Evolutionary conservation across 2,329 filamentous ascomycete species (phyloP).

Genomic region (Ophiosphaerella narmari): DNA sequence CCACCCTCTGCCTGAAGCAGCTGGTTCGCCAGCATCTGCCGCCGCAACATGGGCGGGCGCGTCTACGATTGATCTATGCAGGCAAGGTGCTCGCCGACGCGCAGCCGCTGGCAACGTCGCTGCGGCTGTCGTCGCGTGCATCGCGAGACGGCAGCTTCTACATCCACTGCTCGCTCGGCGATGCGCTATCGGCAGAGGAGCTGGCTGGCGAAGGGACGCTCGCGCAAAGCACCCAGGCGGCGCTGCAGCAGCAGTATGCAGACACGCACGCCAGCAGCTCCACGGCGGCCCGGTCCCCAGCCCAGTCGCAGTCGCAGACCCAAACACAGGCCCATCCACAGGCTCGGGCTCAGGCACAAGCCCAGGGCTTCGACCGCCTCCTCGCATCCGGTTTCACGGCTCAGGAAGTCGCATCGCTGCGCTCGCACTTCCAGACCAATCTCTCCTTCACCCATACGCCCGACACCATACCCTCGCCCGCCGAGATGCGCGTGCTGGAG

Average conservation of each 20-base stretch:
- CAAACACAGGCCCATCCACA: too few relatives aligned
- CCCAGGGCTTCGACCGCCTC: slow-evolving; percentile 87
- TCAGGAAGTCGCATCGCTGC: slow-evolving; percentile 80
- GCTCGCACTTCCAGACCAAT: slow-evolving; percentile 86
- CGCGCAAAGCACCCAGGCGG: slow-evolving; percentile 46
- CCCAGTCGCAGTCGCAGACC: too few relatives aligned
- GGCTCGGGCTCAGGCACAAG: slow-evolving; percentile 55
- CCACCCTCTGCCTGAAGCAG: slow-evolving; percentile 79
- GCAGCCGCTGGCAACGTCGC: slow-evolving; percentile 67
- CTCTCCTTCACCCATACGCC: slow-evolving; percentile 82
- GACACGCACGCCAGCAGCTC: slow-evolving; percentile 15
- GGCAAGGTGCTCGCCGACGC: slow-evolving; percentile 83
- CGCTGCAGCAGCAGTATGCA: slow-evolving; percentile 38
- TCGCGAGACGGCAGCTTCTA: slow-evolving; percentile 67
- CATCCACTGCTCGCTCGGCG: slow-evolving; percentile 92
- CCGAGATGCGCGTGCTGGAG: slow-evolving; percentile 76
- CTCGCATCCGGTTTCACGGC: slow-evolving; percentile 79
- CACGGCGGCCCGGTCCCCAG: slow-evolving; percentile 37
- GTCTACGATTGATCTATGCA: slow-evolving; percentile 86
- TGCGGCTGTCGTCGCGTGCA: slow-evolving; percentile 66
- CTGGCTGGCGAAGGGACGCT: slow-evolving; percentile 67
- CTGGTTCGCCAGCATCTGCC: slow-evolving; percentile 76
- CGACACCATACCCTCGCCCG: slow-evolving; percentile 83
- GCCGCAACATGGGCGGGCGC: slow-evolving; percentile 63
- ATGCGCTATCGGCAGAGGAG: slow-evolving; percentile 69